Conservation (phyloP, 2,329 filamentous ascomycete species). For the Coniella lustricola region DNA sequence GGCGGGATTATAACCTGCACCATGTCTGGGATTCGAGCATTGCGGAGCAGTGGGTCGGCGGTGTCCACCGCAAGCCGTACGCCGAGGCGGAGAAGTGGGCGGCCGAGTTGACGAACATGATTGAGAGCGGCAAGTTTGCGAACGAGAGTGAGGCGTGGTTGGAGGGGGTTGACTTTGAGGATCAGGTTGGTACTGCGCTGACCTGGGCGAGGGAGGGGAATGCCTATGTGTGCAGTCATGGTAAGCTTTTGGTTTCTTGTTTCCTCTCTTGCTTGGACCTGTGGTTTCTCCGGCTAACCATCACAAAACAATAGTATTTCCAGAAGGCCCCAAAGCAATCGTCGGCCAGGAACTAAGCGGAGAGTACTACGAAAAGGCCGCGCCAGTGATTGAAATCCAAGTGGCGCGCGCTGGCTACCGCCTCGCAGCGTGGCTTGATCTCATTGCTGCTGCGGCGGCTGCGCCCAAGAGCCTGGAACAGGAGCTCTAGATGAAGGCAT, state of each 20-base stretch:
- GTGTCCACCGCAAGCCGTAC: slow-evolving; percentile 42
- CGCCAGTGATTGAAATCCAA: slow-evolving; percentile 58
- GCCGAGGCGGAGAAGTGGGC: slow-evolving; percentile 49
- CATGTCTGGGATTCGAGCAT: slow-evolving; percentile 69
- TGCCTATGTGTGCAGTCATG: slow-evolving; percentile 53
- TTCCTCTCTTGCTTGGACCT: neutral
- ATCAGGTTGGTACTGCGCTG: slow-evolving; percentile 50
- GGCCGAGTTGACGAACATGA: slow-evolving; percentile 44
- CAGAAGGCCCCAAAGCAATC: slow-evolving; percentile 52
- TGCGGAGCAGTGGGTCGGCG: slow-evolving; percentile 56
- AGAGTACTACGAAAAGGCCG: slow-evolving; percentile 56
- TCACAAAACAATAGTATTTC: slow-evolving; percentile 42
- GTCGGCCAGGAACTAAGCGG: slow-evolving; percentile 53
- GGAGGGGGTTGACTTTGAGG: slow-evolving; percentile 45
- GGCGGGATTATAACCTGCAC: slow-evolving; percentile 56
- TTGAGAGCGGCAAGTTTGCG: slow-evolving; percentile 49
- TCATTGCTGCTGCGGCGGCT: slow-evolving; percentile 43
- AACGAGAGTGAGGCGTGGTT: slow-evolving; percentile 47
- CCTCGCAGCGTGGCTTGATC: slow-evolving; percentile 60
- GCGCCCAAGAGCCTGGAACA: slow-evolving; percentile 19
- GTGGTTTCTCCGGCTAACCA: slow-evolving; percentile 15
- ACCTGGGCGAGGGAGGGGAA: slow-evolving; percentile 60
- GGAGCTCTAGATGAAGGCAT: slow-evolving; percentile 24
- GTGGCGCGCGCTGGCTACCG: slow-evolving; percentile 64
- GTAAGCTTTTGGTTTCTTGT: slow-evolving; percentile 28